Evolutionary conservation across 2,329 filamentous ascomycete species (phyloP), one percentile per base, ranked within the genome.

Genomic region (Akanthomyces uredinophilus): DNA sequence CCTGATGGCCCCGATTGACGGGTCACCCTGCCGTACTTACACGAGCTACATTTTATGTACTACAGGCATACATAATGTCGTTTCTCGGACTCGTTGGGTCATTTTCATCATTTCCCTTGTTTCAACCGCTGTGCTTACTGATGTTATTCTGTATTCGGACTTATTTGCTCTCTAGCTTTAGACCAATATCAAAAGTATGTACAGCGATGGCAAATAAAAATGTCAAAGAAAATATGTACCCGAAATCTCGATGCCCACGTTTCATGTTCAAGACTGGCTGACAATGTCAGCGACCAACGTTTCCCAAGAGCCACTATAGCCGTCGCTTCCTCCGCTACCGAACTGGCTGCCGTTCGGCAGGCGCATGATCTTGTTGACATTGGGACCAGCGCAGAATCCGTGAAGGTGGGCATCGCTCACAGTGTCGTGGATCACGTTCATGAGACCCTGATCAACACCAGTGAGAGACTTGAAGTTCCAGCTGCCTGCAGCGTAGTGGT

Each of bases 271-370:
- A n/a, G 64, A 63, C 53, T 67, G 65, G 57, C 63, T 66, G 2
- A 41, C 52, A 51, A 67, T 63, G 24, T 63, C 60, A 2, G 66
- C 65, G 32, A 66, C 63, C 47, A 66, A 39, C 2, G 64, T 66
- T 10, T 50, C 29, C 66, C 66, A 67, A 27, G 66, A 67, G 22
- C 66, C 66, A 6, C 62, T 52, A 6, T 57, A 67, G 13, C 66
- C 66, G 18, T 66, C 66, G 4, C 6, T 59, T 22, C 62, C 58
- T 13, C 49, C 66, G 46, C 63, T 61, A 39, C 66, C 66, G 43
- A 67, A 67, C 29, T 61, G 18, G 5, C 24, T 59, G 10, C 64
- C 64, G 37, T 35, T 57, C 20, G 65, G 65, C 54, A 66, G 62
- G 29, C 65, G 61, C 62, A 66, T 62, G 16, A 60, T 58, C 35